Evolutionary conservation across 176 grass and related monocot genomes (phyloP), one percentile per base, ranked within the genome.

Genomic region (Lolium perenne): DNA sequence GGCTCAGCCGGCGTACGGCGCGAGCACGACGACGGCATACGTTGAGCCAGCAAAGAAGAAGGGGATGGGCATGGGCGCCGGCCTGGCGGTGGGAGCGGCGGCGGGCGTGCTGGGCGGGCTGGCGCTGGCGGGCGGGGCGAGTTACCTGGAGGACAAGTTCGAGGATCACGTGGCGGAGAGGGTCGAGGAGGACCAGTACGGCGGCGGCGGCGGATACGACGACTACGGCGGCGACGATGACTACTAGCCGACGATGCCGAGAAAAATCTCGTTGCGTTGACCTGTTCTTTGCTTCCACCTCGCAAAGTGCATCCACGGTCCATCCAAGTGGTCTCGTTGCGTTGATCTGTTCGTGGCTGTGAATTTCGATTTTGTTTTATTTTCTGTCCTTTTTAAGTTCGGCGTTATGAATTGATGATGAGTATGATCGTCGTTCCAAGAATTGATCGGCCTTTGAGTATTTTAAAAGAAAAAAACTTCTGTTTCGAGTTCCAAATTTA

Each of bases 91-190:
- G 21, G 89, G 92, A 15, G 89, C 89, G 18, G 89, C 69, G n/a
- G 92, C 85, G 41, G 92, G 92, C 1, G 65, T 94, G 38, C 65
- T 94, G 1, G 92, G 92, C 6, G 92, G 92, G 35, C 66, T 94
- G 74, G 92, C 86, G 72, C 71, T 91, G 25, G 86, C 86, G 0
- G 92, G 74, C 38, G 92, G 92, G 26, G 51, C 88, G 1, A 89
- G 90, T 81, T 94, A 94, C 63, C 22, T 94, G 38, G 92, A 89
- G 60, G 80, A 94, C 41, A 94, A 94, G 86, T 15, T 94, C 45
- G 89, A 80, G 45, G 92, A 94, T 10, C 35, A 86, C 8, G 89
- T 25, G 9, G 87, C 83, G 13, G 92, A 94, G 20, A 91, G 57
- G 80, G 92, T 89, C 21, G 92, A 94, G 80, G 89, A 91, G 26